Evolutionary conservation across 768 basidiomycete species (phyloP).

Genomic region (Lactifluus hygrophoroides): DNA sequence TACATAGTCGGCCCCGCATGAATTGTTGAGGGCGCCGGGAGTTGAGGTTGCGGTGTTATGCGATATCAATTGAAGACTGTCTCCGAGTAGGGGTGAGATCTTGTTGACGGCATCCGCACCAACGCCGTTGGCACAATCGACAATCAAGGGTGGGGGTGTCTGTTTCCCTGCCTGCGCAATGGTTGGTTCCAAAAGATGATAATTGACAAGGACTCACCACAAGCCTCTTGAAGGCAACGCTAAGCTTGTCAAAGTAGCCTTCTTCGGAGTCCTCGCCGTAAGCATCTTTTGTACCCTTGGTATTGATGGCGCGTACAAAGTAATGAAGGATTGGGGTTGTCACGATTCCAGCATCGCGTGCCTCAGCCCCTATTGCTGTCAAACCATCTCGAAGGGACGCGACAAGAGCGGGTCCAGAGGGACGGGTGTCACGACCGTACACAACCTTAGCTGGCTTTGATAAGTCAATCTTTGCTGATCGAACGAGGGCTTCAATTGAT

Average conservation of each 20-base stretch:
- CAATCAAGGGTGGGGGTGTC: constrained; percentile 49
- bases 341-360: constrained; percentile 70
- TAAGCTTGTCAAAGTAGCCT: constrained; percentile 80
- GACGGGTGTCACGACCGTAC: constrained; percentile 90
- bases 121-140: constrained; percentile 99
- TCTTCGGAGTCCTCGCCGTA: constrained; percentile 76
- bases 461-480: constrained; percentile 63
- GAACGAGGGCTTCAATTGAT: constrained; percentile 54
- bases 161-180: constrained; percentile 47
- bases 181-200: constrained; percentile 4
- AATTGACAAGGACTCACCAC: constrained; percentile 47
- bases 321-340: constrained; percentile 97
- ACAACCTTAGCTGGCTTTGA: constrained; percentile 73
- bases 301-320: constrained; percentile 84
- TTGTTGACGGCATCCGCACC: constrained; percentile 65
- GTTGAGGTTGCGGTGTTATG: constrained; percentile 61
- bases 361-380: constrained; percentile 56
- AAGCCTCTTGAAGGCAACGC: constrained; percentile 74
- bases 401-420: constrained; percentile 71
- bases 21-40: constrained; percentile 68
- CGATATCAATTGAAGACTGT: constrained; percentile 52
- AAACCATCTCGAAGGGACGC: constrained; percentile 78
- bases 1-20: constrained; percentile 94
- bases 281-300: constrained; percentile 63
- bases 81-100: constrained; percentile 51